Evolutionary conservation across 208 protist genomes (phyloP).

Genomic region (Trypanosoma mega): DNA sequence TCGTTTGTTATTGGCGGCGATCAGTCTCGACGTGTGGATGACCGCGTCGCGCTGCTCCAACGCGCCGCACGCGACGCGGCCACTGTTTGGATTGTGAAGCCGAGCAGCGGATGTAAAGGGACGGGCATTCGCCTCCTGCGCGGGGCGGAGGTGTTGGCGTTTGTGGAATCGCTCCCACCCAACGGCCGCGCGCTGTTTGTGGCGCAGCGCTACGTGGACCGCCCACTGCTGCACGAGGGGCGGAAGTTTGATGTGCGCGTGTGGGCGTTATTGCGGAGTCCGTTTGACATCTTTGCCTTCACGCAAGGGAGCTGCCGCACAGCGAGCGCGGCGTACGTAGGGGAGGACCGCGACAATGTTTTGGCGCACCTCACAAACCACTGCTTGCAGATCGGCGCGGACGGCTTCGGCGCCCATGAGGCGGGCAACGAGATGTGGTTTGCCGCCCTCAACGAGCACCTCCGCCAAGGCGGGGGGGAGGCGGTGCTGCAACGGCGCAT

Average conservation of each 20-base stretch:
- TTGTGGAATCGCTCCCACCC: constrained; percentile 35
- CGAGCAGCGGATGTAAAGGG: constrained; percentile 76
- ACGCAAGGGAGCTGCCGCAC: constrained; percentile 85
- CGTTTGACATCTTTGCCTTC: constrained; percentile 74
- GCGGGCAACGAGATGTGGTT: constrained; percentile 90
- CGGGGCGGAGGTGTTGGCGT: constrained; percentile 30
- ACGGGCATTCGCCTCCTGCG: constrained; percentile 62
- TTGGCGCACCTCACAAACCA: constrained; percentile 89
- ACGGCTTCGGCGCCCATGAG: constrained; percentile 70
- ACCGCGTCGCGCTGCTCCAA: constrained; percentile 45
- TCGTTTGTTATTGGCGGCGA: constrained; percentile 75
- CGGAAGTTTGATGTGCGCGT: constrained; percentile 92
- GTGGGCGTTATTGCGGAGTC: constrained; percentile 72
- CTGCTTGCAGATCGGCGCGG: constrained; percentile 67
- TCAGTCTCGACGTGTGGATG: constrained; percentile 47
- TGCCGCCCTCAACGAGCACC: constrained; percentile 52
- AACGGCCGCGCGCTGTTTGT: constrained; percentile 53
- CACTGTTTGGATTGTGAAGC: constrained; percentile 88
- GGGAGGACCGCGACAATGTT: constrained; percentile 41
- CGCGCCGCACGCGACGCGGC: constrained; percentile 25
- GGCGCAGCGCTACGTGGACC: constrained; percentile 85
- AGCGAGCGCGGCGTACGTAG: constrained; percentile 56
- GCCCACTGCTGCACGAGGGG: constrained; percentile 62
- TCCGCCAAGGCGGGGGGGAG: constrained; percentile 38
- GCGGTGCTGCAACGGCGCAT: constrained; percentile 46